Percentiles rank a stretch among this genome's conserved stretches.
Conservation (phyloP, 768 basidiomycete species). For the Lyophyllum decastes region DNA sequence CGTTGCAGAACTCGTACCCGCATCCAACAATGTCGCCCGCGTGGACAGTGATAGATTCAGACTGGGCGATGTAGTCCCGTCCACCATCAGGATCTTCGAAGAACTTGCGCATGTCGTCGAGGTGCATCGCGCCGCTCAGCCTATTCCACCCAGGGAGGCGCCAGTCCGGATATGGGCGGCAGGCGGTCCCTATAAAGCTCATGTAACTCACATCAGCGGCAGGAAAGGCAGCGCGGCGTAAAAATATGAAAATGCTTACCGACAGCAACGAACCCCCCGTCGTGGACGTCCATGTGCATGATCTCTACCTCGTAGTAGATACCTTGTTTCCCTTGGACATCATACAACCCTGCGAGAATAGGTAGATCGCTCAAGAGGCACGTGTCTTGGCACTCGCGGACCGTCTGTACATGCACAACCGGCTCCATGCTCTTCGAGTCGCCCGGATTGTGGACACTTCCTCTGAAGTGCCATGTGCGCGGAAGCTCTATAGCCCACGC, state of each 20-base stretch:
- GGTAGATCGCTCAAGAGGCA: slow-evolving; percentile 64
- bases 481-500: slow-evolving; percentile 57
- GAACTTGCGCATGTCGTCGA: slow-evolving; percentile 75
- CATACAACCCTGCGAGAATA: slow-evolving; percentile 60
- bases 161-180: slow-evolving; percentile 64
- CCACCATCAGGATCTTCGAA: slow-evolving; percentile 70
- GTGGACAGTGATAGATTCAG: slow-evolving; percentile 28
- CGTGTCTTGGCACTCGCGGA: slow-evolving; percentile 42
- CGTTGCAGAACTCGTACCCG: slow-evolving; percentile 58
- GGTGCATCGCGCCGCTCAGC: slow-evolving; percentile 62
- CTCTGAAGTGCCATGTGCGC: slow-evolving; percentile 41
- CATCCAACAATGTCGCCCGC: slow-evolving; percentile 61
- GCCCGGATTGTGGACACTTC: slow-evolving; percentile 37
- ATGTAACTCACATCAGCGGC: not conserved
- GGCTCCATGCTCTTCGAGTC: slow-evolving; percentile 33
- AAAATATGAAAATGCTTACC: slow-evolving; percentile 33
- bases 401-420: slow-evolving; percentile 44
- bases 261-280: slow-evolving; percentile 52
- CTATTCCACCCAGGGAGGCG: slow-evolving; percentile 75
- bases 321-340: slow-evolving; percentile 52
- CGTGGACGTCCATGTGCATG: slow-evolving; percentile 42
- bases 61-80: slow-evolving; percentile 45
- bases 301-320: slow-evolving; percentile 68
- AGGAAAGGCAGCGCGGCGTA: not conserved
- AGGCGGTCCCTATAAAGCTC: slow-evolving; percentile 53